Evolutionary conservation across 2,329 filamentous ascomycete species (phyloP), one percentile per base, ranked within the genome.

Genomic region (Raffaelea arxii): DNA sequence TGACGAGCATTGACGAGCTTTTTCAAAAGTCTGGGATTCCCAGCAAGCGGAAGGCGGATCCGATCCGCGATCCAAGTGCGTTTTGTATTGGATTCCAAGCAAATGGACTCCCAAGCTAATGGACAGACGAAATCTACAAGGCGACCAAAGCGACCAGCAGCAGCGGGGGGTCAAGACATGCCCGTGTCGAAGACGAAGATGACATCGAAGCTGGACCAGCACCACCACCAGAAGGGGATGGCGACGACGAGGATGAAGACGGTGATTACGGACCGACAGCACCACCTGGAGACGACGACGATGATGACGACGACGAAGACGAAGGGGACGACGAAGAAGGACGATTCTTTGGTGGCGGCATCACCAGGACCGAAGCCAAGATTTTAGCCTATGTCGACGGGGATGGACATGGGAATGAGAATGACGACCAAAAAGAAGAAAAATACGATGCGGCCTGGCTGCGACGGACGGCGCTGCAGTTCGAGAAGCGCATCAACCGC

Each of bases 321-420:
- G 92, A 94, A 53, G 62, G 57, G 47, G 86, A 91, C 54, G 90
- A 95, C 56, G 88, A 95, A 45, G 92, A 94, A 53, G 92, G 91
- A 1, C 82, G 92, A 11, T 98, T 98, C 70, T 98, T 96, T 57
- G 92, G 91, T 38, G 86, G 89, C 46, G 92, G 92, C 27, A 84
- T 98, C 56, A 87, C 84, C 23, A 75, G 82, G 48, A 76, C 87
- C 54, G 88, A 94, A 54, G 82, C 81, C 3, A 78, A 89, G 55
- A 86, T 92, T 19, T 75, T 98, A 58, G 86, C 97, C 64, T 97
- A 84, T 59, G 79, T 98, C 51, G 88, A 96, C 7, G 48, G 47
- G 51, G n/a, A n/a, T n/a, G n/a, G n/a, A n/a, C n/a, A n/a, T n/a
- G n/a, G n/a, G n/a, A n/a, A n/a, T n/a, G n/a, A n/a, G n/a, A n/a